Evolutionary conservation across 805 yeast species (phyloP).

Genomic region (Debaryomyces prosopidis): DNA sequence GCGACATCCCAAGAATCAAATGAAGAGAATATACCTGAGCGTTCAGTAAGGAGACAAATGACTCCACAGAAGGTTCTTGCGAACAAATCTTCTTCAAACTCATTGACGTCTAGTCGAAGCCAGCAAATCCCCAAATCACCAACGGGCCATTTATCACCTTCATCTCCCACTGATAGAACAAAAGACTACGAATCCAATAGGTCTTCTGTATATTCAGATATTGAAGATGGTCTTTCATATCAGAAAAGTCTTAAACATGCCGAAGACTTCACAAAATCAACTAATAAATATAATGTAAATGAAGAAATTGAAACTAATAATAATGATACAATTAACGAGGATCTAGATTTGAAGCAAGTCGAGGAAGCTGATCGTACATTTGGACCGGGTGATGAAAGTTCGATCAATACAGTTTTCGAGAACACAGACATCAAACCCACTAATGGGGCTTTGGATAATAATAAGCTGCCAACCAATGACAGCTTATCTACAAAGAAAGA

Average conservation of each 20-base stretch:
- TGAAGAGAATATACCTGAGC: slow-evolving; percentile 20
- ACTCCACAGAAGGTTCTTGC: not conserved
- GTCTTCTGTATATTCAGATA: slow-evolving; percentile 21
- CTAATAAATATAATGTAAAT: not conserved
- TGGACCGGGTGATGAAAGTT: not conserved
- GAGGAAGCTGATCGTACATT: not conserved
- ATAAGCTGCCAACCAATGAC: not conserved
- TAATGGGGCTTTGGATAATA: not conserved
- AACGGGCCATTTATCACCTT: slow-evolving; percentile 7
- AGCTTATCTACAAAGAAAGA: not conserved
- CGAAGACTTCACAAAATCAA: not conserved
- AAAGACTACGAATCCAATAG: slow-evolving; percentile 10
- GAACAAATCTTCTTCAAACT: slow-evolving; percentile 2
- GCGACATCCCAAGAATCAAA: not conserved
- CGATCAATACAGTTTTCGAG: not conserved
- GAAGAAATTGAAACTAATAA: not conserved
- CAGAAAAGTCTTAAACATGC: not conserved
- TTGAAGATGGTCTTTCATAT: not conserved
- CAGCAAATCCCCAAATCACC: slow-evolving; percentile 12
- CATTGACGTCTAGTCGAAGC: slow-evolving; percentile 9
- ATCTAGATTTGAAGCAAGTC: not conserved
- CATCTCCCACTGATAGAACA: slow-evolving; percentile 6
- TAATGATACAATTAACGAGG: not conserved
- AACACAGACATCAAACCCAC: not conserved
- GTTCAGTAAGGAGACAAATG: slow-evolving; percentile 24